A percentile compares a stretch with the other conserved stretches of the same genome.
These are phyloP conservation scores for Alliaria petiolata DNA, from an alignment of 345 rosid species.

Conservation along the genomic window DNA sequence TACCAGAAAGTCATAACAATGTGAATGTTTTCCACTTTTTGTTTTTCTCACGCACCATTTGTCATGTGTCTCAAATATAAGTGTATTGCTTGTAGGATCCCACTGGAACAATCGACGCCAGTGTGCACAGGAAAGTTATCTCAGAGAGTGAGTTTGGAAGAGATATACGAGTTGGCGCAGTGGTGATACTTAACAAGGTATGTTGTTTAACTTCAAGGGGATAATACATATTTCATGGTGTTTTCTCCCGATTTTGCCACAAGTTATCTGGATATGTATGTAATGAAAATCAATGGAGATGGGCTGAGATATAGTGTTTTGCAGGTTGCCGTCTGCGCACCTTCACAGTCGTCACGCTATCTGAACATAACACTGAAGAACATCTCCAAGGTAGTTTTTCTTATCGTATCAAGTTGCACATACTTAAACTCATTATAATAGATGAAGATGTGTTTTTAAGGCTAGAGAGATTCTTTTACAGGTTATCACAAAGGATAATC, in stretches of 20 bases:
- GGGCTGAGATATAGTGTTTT: constrained; percentile 18
- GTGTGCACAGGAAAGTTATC: constrained; percentile 62
- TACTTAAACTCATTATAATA: not conserved
- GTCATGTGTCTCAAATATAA: not conserved
- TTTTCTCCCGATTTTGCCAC: no score
- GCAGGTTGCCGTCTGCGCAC: constrained; percentile 80
- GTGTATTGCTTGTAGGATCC: constrained; percentile 59
- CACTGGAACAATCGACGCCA: constrained; percentile 69
- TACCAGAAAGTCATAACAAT: not conserved
- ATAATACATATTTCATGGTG: not conserved
- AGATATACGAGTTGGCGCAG: constrained; percentile 67
- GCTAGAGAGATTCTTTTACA: constrained; percentile 30
- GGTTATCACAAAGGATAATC: constrained; percentile 60
- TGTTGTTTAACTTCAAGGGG: not conserved
- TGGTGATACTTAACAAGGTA: constrained; percentile 68
- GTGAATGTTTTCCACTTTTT: not conserved
- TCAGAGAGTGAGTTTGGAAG: constrained; percentile 51
- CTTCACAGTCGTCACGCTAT: constrained; percentile 43
- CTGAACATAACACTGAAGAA: constrained; percentile 77
- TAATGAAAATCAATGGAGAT: no score
- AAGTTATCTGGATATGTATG: no score
- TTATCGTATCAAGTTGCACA: not conserved
- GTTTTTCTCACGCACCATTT: not conserved
- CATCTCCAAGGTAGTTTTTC: constrained; percentile 60
- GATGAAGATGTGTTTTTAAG: not conserved